Evolutionary conservation across 2,329 filamentous ascomycete species (phyloP).

Genomic region (Dendrostoma leiphaemia): DNA sequence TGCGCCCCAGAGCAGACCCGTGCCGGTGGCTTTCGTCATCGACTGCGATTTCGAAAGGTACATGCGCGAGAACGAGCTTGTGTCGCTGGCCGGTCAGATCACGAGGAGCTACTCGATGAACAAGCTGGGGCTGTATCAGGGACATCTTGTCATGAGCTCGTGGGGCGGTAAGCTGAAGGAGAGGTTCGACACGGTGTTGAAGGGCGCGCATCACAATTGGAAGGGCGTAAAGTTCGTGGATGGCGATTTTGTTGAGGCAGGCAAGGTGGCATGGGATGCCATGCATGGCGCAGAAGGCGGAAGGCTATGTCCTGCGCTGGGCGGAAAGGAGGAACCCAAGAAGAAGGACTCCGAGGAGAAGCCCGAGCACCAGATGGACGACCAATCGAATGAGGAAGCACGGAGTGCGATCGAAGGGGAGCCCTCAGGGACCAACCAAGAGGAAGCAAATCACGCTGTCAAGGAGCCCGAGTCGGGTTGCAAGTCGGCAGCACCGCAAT

Average conservation of each 20-base stretch:
- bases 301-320: slow-evolving; percentile 38
- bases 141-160: slow-evolving; percentile 73
- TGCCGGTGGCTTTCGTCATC: slow-evolving; percentile 78
- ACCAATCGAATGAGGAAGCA: slow-evolving; percentile 23
- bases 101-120: slow-evolving; percentile 91
- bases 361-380: background rate
- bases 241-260: slow-evolving; percentile 70
- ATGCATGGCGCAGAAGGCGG: slow-evolving; percentile 63
- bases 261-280: slow-evolving; percentile 60
- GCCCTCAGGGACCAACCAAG: slow-evolving; percentile 23
- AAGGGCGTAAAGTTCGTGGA: slow-evolving; percentile 72
- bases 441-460: slow-evolving; percentile 28
- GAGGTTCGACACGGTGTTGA: slow-evolving; percentile 75
- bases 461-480: slow-evolving; percentile 20
- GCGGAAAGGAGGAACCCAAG: slow-evolving; percentile 53
- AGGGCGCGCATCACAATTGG: slow-evolving; percentile 73
- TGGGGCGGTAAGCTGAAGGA: slow-evolving; percentile 74
- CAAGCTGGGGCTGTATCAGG: slow-evolving; percentile 61
- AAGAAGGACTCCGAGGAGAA: slow-evolving; percentile 24
- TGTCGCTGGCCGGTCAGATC: slow-evolving; percentile 80
- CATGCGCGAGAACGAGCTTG: slow-evolving; percentile 83
- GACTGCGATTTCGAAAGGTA: slow-evolving; percentile 91
- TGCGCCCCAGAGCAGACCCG: slow-evolving; percentile 29
- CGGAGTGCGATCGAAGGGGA: background rate
- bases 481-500: slow-evolving; percentile 28